Conservation (phyloP, 371 early-diverging fungal genomes). For the Mortierella polycephala region DNA sequence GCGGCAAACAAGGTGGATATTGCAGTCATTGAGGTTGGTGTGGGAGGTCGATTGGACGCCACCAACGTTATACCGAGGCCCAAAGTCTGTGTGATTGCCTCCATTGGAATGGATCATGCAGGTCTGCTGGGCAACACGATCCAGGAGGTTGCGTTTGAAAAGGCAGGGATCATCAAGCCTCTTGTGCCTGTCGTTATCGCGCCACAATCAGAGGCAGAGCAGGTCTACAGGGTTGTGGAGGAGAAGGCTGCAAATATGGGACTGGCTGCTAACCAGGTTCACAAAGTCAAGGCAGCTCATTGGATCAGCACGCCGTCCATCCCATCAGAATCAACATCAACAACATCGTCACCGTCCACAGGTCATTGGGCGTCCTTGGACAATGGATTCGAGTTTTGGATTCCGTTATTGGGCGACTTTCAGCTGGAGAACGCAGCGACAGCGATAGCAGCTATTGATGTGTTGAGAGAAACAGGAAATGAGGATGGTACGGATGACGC, state of each 20-base stretch:
- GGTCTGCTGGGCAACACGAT: slow-evolving; percentile 79
- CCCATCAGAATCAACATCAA: neutral
- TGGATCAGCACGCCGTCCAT: slow-evolving; percentile 19
- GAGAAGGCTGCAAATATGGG: slow-evolving; percentile 52
- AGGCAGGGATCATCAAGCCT: slow-evolving; percentile 90
- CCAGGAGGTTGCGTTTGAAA: slow-evolving; percentile 90
- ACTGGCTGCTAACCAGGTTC: slow-evolving; percentile 33
- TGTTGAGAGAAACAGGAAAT: slow-evolving; percentile 53
- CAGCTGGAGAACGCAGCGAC: slow-evolving; percentile 85
- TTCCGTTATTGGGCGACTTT: slow-evolving; percentile 79
- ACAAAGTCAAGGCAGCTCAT: slow-evolving; percentile 34
- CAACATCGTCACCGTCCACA: neutral
- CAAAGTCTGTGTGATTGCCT: slow-evolving; percentile 79
- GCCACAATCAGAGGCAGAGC: slow-evolving; percentile 57
- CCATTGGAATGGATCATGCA: slow-evolving; percentile 85
- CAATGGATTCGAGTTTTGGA: slow-evolving; percentile 49
- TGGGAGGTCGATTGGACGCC: slow-evolving; percentile 87
- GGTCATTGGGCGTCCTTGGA: slow-evolving; percentile 27
- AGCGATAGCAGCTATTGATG: slow-evolving; percentile 74
- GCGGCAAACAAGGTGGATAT: slow-evolving; percentile 66
- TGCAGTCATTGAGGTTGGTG: slow-evolving; percentile 86
- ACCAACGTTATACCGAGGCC: slow-evolving; percentile 82
- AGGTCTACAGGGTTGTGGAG: slow-evolving; percentile 55
- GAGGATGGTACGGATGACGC: slow-evolving; percentile 12
- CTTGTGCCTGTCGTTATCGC: slow-evolving; percentile 63